A percentile compares a stretch with the other conserved stretches of the same genome.
phyloP scores from a whole-genome alignment of 139 green algal species.

The Monoraphidium neglectum region DNA sequence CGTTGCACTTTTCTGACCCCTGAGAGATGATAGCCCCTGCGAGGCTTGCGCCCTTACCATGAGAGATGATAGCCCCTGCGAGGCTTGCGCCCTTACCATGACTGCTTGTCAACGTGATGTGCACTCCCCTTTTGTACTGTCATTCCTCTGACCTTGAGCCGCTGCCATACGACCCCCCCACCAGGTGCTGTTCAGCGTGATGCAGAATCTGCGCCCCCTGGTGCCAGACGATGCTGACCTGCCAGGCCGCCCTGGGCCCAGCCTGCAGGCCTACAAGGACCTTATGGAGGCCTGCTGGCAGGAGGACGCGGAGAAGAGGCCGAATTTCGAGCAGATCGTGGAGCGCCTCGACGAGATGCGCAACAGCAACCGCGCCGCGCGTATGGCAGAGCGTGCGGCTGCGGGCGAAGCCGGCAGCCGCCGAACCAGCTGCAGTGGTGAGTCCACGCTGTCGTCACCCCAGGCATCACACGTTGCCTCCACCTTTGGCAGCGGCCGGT shows the following conservation, averaged over 20 bases:
- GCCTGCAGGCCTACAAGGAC: constrained; percentile 46
- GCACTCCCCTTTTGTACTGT: not conserved
- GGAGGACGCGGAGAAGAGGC: constrained; percentile 42
- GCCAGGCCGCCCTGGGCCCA: constrained; percentile 45
- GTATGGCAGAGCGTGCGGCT: not conserved
- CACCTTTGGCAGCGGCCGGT: too few relatives aligned
- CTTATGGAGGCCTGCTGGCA: constrained; percentile 80
- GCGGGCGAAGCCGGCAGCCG: too few relatives aligned
- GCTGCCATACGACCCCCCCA: not conserved
- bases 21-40: too few relatives aligned
- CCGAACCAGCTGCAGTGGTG: too few relatives aligned
- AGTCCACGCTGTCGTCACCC: too few relatives aligned
- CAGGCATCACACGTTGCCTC: too few relatives aligned
- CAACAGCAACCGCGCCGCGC: constrained; percentile 1
- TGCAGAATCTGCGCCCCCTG: constrained; percentile 58
- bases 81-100: not conserved
- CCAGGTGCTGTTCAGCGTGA: constrained; percentile 74
- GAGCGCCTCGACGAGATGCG: constrained; percentile 39
- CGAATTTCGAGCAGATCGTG: constrained; percentile 68
- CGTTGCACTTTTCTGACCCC: too few relatives aligned
- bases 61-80: too few relatives aligned
- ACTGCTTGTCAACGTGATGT: not conserved
- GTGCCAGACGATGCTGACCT: constrained; percentile 49
- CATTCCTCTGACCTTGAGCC: not conserved
- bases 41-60: too few relatives aligned